These are phyloP conservation scores for Dactylellina sp. DNA, from an alignment of 2,329 filamentous ascomycete species.

Conservation along the genomic window DNA sequence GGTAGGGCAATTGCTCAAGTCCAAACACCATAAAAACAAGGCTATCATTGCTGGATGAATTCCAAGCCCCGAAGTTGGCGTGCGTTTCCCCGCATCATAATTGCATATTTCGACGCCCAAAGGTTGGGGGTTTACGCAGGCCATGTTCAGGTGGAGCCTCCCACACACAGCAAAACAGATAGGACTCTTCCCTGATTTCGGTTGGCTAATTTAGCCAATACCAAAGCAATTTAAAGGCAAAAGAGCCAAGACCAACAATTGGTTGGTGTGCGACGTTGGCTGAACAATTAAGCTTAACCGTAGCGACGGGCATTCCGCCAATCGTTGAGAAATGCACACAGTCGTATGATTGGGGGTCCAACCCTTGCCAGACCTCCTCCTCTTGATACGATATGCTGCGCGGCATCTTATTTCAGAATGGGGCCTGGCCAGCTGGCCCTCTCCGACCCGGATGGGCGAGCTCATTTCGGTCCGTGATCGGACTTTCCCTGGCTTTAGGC, in stretches of 20 bases:
- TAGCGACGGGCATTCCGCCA: conserved; percentile 42
- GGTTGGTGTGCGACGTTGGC: not conserved
- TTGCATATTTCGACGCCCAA: not conserved
- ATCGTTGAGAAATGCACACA: not conserved
- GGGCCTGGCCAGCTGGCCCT: conserved; percentile 1
- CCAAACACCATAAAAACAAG: not conserved
- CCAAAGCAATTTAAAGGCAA: not conserved
- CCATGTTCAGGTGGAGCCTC: not conserved
- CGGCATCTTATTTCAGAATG: conserved; percentile 11
- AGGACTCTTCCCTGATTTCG: conserved; percentile 55
- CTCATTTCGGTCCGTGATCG: conserved; percentile 45
- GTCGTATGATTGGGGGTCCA: conserved; percentile 6
- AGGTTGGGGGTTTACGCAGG: not conserved
- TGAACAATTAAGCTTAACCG: conserved; percentile 54
- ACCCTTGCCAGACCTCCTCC: not conserved
- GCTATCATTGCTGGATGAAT: conserved; percentile 50
- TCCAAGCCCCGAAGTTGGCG: conserved; percentile 14
- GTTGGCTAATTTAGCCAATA: conserved; percentile 55
- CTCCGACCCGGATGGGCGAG: conserved; percentile 10
- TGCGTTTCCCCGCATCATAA: conserved; percentile 36
- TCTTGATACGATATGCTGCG: conserved; percentile 1
- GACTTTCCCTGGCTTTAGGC: conserved; percentile 35
- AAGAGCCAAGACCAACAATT: conserved; percentile 2
- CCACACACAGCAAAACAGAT: too few relatives aligned
- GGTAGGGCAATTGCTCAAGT: not conserved